phyloP scores from a whole-genome alignment of 768 basidiomycete species.

The Pisolithus tinctorius region DNA sequence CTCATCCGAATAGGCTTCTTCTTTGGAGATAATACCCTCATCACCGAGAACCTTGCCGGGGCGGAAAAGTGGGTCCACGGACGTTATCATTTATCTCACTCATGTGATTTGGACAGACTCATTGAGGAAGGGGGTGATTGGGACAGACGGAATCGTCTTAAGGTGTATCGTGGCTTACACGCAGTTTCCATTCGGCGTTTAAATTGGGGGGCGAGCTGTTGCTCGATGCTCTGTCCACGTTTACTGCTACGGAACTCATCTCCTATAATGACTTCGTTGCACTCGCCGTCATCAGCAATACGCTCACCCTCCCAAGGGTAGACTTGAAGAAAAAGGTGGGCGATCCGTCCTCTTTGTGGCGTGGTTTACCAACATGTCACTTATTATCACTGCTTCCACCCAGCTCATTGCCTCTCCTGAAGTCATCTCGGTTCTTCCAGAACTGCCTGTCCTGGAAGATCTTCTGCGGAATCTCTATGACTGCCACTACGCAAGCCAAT shows the following conservation, averaged over 20 bases:
- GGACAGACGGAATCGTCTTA: conserved; percentile 65
- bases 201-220: conserved; percentile 76
- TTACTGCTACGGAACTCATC: conserved; percentile 87
- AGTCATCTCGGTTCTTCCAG: conserved; percentile 77
- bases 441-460: conserved; percentile 44
- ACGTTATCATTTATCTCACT: conserved; percentile 18
- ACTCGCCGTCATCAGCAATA: conserved; percentile 62
- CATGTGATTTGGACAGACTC: conserved; percentile 39
- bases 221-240: conserved; percentile 88
- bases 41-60: conserved; percentile 63
- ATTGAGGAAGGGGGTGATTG: conserved; percentile 97
- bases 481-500: conserved; percentile 90
- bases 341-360: background rate
- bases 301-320: conserved; percentile 68
- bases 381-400: conserved; percentile 3
- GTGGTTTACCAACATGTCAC: background rate
- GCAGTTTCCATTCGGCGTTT: conserved; percentile 80
- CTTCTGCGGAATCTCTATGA: conserved; percentile 49
- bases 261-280: conserved; percentile 87
- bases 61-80: conserved; percentile 66
- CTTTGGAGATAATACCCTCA: conserved; percentile 70
- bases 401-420: conserved; percentile 85
- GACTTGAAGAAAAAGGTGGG: conserved; percentile 88
- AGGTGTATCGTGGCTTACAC: conserved; percentile 57
- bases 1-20: conserved; percentile 89